phyloP scores from a whole-genome alignment of 2,329 filamentous ascomycete species.

The Diaporthe batatas region DNA sequence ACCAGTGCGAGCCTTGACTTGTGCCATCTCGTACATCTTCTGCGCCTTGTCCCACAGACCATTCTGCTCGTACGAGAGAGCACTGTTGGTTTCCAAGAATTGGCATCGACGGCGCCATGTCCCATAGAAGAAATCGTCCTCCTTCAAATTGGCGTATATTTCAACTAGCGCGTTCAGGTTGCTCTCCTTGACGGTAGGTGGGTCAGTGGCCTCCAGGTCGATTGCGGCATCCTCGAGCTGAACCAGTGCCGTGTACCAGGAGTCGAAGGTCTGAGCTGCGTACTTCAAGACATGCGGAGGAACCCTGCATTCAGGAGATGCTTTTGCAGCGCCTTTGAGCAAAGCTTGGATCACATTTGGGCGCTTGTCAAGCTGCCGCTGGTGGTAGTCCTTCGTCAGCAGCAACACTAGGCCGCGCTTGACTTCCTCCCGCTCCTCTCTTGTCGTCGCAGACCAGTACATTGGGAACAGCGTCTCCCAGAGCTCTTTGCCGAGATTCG shows the following conservation, averaged over 20 bases:
- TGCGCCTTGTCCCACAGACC: constrained; percentile 99
- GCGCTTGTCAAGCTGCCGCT: constrained; percentile 91
- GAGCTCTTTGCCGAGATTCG: constrained; percentile 84
- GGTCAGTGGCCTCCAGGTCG: constrained; percentile 83
- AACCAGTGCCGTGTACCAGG: constrained; percentile 94
- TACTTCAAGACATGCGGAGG: constrained; percentile 98
- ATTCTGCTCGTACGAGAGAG: constrained; percentile 97
- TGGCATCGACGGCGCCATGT: constrained; percentile 96
- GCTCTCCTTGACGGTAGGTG: constrained; percentile 87
- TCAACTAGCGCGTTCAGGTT: constrained; percentile 97
- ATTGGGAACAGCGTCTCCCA: constrained; percentile 94
- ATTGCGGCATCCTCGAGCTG: constrained; percentile 93
- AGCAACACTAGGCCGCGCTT: constrained; percentile 92
- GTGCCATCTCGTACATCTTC: constrained; percentile 94
- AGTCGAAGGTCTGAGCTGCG: constrained; percentile 91
- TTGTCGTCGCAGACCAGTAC: constrained; percentile 89
- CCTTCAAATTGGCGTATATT: constrained; percentile 88
- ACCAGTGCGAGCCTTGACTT: constrained; percentile 96
- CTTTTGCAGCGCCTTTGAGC: constrained; percentile 86
- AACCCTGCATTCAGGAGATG: constrained; percentile 89
- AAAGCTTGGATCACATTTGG: constrained; percentile 96
- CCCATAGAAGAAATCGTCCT: constrained; percentile 97
- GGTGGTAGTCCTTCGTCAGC: constrained; percentile 95
- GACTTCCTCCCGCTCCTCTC: constrained; percentile 90
- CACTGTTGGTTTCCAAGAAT: constrained; percentile 97